Conservation (phyloP, 768 basidiomycete genomes). For the Macrolepiota fuliginosa region DNA sequence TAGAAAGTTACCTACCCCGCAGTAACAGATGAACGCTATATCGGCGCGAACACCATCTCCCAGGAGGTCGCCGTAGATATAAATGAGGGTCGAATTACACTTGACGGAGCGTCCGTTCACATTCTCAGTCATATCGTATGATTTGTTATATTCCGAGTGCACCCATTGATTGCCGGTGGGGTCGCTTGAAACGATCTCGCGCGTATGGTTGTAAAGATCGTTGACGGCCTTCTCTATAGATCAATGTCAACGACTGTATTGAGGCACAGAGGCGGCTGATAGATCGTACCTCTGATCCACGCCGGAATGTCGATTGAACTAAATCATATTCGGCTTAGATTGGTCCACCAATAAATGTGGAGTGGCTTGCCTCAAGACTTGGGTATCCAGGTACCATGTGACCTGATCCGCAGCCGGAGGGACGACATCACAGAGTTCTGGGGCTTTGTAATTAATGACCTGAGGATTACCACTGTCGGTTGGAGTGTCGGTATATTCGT, state of each 20-base stretch:
- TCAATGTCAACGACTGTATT: no score
- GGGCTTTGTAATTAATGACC: not conserved
- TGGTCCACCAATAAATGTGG: not conserved
- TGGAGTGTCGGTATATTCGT: not conserved
- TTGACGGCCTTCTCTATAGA: not conserved
- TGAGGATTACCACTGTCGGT: not conserved
- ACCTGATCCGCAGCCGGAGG: not conserved
- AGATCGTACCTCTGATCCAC: not conserved
- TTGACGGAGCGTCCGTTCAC: not conserved
- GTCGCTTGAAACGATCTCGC: not conserved
- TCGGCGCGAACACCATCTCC: not conserved
- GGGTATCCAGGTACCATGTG: not conserved
- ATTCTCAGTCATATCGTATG: not conserved
- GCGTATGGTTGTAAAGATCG: not conserved
- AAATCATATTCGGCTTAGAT: not conserved
- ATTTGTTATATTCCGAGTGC: not conserved
- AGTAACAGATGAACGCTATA: not conserved
- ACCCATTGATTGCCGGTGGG: not conserved
- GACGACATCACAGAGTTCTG: not conserved
- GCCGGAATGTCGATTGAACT: not conserved
- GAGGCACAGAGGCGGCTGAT: no score
- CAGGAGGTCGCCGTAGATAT: not conserved
- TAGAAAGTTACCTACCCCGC: not conserved
- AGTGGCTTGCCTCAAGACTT: not conserved
- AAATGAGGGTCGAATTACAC: not conserved